Percentiles rank a stretch among this genome's conserved stretches.
These are phyloP conservation scores for Diutina scorzettiae DNA, from an alignment of 1,139 yeast genomes.

Conservation along the genomic window DNA sequence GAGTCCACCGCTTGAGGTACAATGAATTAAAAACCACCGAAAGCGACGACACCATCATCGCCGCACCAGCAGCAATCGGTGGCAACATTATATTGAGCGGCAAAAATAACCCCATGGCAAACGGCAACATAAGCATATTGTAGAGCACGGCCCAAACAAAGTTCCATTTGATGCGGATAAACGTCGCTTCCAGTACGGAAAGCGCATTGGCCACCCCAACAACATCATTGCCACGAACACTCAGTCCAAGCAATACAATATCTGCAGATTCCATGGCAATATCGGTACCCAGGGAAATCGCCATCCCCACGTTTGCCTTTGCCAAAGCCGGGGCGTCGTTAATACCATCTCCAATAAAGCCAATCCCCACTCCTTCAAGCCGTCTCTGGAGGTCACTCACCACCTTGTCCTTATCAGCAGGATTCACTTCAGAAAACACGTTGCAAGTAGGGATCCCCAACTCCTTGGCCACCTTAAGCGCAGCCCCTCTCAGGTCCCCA, in stretches of 20 bases:
- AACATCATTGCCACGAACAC: slow-evolving; percentile 28
- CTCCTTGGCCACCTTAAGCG: slow-evolving; percentile 49
- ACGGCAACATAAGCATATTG: slow-evolving; percentile 80
- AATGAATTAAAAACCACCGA: slow-evolving; percentile 81
- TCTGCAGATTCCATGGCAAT: slow-evolving; percentile 96
- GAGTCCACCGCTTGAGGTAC: slow-evolving; percentile 49
- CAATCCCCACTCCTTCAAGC: slow-evolving; percentile 33
- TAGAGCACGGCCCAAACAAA: slow-evolving; percentile 80
- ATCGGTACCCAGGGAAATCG: slow-evolving; percentile 87
- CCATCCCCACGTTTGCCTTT: slow-evolving; percentile 79
- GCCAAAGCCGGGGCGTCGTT: slow-evolving; percentile 95
- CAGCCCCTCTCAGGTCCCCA: slow-evolving; percentile 67
- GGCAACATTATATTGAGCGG: slow-evolving; percentile 72
- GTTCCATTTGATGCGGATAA: slow-evolving; percentile 65
- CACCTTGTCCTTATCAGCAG: slow-evolving; percentile 63
- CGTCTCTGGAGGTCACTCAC: slow-evolving; percentile 45
- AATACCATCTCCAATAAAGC: slow-evolving; percentile 94
- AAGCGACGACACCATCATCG: slow-evolving; percentile 89
- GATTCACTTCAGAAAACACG: slow-evolving; percentile 69
- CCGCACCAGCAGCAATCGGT: slow-evolving; percentile 85
- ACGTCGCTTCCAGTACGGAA: slow-evolving; percentile 59
- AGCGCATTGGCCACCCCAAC: slow-evolving; percentile 63
- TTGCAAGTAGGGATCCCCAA: slow-evolving; percentile 56
- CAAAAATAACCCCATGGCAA: slow-evolving; percentile 84
- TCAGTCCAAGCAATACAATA: slow-evolving; percentile 47